phyloP scores from a whole-genome alignment of 495 filamentous ascomycete species.

The Aspergillus avenaceus region DNA sequence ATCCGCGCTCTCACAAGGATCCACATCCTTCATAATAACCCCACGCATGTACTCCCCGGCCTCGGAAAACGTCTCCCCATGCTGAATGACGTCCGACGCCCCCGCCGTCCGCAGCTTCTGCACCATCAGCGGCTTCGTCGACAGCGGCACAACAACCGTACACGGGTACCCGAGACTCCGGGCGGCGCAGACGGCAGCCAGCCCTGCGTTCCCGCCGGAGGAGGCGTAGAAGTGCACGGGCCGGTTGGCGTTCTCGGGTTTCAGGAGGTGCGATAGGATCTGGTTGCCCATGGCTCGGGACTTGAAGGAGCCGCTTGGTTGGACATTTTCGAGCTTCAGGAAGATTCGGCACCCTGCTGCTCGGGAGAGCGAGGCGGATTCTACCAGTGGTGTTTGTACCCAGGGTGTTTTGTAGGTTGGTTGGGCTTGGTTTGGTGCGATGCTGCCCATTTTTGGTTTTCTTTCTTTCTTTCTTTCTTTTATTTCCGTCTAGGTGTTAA shows the following conservation, averaged over 20 bases:
- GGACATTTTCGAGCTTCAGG: conserved; percentile 91
- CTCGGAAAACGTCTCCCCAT: conserved; percentile 68
- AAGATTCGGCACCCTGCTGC: conserved; percentile 76
- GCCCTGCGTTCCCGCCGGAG: conserved; percentile 86
- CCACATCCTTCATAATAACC: conserved; percentile 48
- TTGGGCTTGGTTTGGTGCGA: conserved; percentile 10
- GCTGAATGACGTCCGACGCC: conserved; percentile 65
- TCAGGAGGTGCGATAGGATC: conserved; percentile 56
- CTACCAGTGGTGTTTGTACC: conserved; percentile 69
- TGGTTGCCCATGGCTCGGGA: conserved; percentile 83
- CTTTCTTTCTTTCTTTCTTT: too few species aligned
- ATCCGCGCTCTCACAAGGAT: conserved; percentile 25
- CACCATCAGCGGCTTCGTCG: conserved; percentile 67
- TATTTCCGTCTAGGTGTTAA: not conserved
- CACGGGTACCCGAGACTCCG: conserved; percentile 60
- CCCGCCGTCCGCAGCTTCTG: conserved; percentile 66
- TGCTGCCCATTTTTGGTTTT: conserved; percentile 39
- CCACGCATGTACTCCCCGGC: conserved; percentile 70
- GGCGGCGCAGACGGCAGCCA: conserved; percentile 83
- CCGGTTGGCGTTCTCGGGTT: conserved; percentile 30
- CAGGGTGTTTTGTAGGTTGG: conserved; percentile 50
- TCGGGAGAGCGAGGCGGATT: conserved; percentile 62
- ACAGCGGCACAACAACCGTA: conserved; percentile 76
- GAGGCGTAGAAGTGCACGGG: conserved; percentile 80
- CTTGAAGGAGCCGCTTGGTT: conserved; percentile 94